Evolutionary conservation across 1,284 basidiomycete genomes (phyloP), one percentile per base, ranked within the genome.

Genomic region (Leccinum insolens): DNA sequence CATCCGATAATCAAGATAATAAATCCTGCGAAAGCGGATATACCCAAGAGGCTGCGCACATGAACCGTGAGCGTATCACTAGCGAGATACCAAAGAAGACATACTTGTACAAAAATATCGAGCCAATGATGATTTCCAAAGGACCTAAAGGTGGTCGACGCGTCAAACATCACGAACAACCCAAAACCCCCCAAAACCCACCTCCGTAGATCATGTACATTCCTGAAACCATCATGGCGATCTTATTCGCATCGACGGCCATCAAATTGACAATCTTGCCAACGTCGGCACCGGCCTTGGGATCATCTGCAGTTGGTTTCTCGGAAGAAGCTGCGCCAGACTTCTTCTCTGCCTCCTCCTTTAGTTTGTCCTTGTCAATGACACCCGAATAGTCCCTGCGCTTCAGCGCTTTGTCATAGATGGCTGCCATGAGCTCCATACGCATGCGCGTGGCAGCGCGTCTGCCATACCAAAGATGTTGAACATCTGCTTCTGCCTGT

Each of bases 401-500:
- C 76, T 92, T 92, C 55, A 98, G 82, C 0, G 95, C 91, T 78
- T 98, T 98, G 77, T 95, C 92, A 75, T 96, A 98, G 65, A 98
- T 92, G 0, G 92, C 83, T 0, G 92, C 82, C 79, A 88, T 90
- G 57, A 93, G 82, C 73, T 88, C 86, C 14, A 82, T 81, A 55
- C 86, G 84, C 59, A 88, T 83, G 17, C 90, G 80, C 6, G 87
- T 86, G 25, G 81, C 77, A 1, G 86, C 88, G 34, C 90, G 82
- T 58, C 90, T 82, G 22, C 87, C 84, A 67, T 83, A 85, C 86
- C 88, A 92, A 8, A 92, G 81, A 71, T 92, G 90, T 64, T 89
- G 83, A 7, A 91, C 78, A 70, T 93, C 91, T 1, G 84, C 80
- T 70, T 89, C 76, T 2, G 86, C 85, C 82, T 83, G 60, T 44